phyloP scores from a whole-genome alignment of 2,329 filamentous ascomycete species.

The Aspergillus pseudonomiae region DNA sequence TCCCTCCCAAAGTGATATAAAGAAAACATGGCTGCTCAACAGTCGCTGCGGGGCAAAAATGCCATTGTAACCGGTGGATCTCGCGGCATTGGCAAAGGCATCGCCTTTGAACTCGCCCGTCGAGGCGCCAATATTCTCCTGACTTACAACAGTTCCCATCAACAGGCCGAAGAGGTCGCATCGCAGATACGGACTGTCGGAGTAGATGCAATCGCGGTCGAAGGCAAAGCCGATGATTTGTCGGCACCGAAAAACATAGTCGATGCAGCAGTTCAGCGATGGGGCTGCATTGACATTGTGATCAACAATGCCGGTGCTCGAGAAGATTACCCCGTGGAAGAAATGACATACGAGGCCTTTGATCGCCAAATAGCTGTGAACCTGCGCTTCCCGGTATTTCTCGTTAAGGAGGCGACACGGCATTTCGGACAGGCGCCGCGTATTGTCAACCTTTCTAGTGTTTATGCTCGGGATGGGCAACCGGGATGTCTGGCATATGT shows the following conservation, averaged over 20 bases:
- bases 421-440: not conserved
- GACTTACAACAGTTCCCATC: slow-evolving; percentile 11
- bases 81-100: slow-evolving; percentile 53
- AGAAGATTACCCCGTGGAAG: slow-evolving; percentile 10
- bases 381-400: not conserved
- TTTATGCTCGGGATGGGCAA: not conserved
- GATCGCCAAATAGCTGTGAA: not conserved
- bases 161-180: slow-evolving; percentile 7
- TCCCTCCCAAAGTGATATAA: not conserved
- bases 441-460: not conserved
- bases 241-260: not conserved
- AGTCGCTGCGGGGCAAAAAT: not conserved
- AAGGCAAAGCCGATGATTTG: not conserved
- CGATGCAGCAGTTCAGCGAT: slow-evolving; percentile 3
- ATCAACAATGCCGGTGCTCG: slow-evolving; percentile 14
- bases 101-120: slow-evolving; percentile 53
- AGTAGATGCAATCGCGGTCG: not conserved
- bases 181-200: slow-evolving; percentile 7
- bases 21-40: not conserved
- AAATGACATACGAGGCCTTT: not conserved
- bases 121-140: slow-evolving; percentile 44
- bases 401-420: not conserved
- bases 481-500: not conserved
- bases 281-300: slow-evolving; percentile 16
- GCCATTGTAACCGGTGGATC: slow-evolving; percentile 36